phyloP scores from a whole-genome alignment of 441 rosid genomes.

The Eruca vesicaria region DNA sequence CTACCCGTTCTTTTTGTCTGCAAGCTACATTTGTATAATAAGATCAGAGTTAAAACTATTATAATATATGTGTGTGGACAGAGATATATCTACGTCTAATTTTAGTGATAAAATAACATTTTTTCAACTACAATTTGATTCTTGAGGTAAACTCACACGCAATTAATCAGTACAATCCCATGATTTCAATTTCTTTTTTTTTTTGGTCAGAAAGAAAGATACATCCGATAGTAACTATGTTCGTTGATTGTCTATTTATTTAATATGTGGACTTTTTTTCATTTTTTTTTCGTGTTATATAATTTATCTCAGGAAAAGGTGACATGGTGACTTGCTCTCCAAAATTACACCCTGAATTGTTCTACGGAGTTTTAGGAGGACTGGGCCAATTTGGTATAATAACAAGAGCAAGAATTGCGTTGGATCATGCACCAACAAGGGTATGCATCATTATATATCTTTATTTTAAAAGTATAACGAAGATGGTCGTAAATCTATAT shows the following conservation, averaged over 20 bases:
- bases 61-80: not conserved
- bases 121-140: not conserved
- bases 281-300: not conserved
- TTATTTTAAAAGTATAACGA: not conserved
- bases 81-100: not conserved
- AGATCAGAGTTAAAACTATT: not conserved
- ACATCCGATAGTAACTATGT: not conserved
- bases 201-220: constrained; percentile 1
- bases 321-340: constrained; percentile 67
- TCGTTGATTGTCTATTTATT: not conserved
- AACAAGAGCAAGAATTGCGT: constrained; percentile 77
- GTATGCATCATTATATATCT: constrained; percentile 36
- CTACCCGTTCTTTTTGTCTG: not conserved
- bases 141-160: constrained; percentile 14
- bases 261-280: not conserved
- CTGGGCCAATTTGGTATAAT: constrained; percentile 94
- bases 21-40: not conserved
- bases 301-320: constrained; percentile 59
- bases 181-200: not conserved
- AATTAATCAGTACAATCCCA: not conserved
- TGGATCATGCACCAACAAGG: constrained; percentile 72
- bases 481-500: not conserved
- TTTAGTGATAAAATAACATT: not conserved
- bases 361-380: constrained; percentile 85
- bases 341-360: constrained; percentile 57